phyloP scores from a whole-genome alignment of 371 early-diverging fungal genomes.

The Nematocida homosporus region DNA sequence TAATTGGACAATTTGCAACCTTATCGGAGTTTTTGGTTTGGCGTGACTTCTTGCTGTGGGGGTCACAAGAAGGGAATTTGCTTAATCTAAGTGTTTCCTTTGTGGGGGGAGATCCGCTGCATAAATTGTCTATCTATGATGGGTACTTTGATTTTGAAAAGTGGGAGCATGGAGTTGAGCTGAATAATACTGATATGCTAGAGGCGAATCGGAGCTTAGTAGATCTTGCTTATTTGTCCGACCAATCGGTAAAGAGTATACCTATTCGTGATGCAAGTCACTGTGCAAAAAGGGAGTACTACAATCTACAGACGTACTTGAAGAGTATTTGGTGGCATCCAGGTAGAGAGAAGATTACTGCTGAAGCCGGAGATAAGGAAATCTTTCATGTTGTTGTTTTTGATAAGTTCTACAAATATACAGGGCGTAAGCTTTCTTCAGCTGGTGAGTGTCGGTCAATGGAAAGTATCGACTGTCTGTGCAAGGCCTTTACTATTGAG shows the following conservation, averaged over 20 bases:
- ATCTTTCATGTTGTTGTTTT: constrained; percentile 16
- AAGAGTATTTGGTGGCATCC: neutral
- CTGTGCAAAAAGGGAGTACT: neutral
- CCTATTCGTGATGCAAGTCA: neutral
- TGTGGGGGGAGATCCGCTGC: neutral
- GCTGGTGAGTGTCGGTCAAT: neutral
- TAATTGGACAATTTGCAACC: no score
- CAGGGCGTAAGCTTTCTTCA: constrained; percentile 1
- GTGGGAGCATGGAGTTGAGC: constrained; percentile 6
- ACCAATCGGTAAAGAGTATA: neutral
- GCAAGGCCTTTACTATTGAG: neutral
- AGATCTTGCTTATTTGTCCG: neutral
- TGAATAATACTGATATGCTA: neutral
- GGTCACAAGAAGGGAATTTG: no score
- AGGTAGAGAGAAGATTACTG: neutral
- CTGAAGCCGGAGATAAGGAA: neutral
- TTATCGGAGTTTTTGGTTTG: no score
- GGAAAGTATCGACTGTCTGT: neutral
- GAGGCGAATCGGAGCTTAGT: neutral
- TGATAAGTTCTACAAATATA: constrained; percentile 9
- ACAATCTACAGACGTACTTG: constrained; percentile 7
- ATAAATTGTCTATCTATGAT: neutral
- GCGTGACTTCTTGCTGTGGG: no score
- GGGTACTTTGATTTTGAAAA: neutral
- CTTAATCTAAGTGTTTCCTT: no score